Evolutionary conservation across 345 rosid genomes (phyloP).

Genomic region (Aquilaria sinensis): DNA sequence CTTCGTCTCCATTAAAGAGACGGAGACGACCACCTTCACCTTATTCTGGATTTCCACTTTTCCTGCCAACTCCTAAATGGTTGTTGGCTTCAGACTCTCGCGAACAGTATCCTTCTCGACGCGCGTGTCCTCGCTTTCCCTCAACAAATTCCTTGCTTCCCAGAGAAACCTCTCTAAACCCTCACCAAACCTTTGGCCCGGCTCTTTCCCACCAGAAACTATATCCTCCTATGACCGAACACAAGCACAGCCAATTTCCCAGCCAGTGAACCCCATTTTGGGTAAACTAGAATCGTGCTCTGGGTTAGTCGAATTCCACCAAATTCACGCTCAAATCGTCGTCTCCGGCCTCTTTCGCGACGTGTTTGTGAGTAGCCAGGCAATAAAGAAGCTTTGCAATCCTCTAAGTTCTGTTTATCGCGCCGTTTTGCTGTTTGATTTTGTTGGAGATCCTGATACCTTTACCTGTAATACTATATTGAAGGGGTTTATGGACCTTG

Average conservation of each 20-base stretch:
- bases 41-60: too few relatives aligned
- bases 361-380: conserved; percentile 28
- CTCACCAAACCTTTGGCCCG: conserved; percentile 34
- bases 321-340: conserved; percentile 38
- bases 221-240: neutral
- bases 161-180: conserved; percentile 38
- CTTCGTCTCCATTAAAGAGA: too few relatives aligned
- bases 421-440: conserved; percentile 35
- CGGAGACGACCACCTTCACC: too few relatives aligned
- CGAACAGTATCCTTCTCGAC: conserved; percentile 4
- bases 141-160: conserved; percentile 34
- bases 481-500: conserved; percentile 27
- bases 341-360: conserved; percentile 30
- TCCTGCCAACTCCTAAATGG: conserved; percentile 8
- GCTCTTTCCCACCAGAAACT: conserved; percentile 15
- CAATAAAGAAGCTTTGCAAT: conserved; percentile 37
- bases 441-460: conserved; percentile 44
- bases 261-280: conserved; percentile 23
- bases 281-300: conserved; percentile 28
- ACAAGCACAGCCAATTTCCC: conserved; percentile 4
- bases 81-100: conserved; percentile 3
- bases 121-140: conserved; percentile 15
- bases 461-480: conserved; percentile 55
- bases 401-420: conserved; percentile 28
- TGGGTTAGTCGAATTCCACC: conserved; percentile 26